phyloP scores from a whole-genome alignment of 208 protist species.

The Strigomonas galati region DNA sequence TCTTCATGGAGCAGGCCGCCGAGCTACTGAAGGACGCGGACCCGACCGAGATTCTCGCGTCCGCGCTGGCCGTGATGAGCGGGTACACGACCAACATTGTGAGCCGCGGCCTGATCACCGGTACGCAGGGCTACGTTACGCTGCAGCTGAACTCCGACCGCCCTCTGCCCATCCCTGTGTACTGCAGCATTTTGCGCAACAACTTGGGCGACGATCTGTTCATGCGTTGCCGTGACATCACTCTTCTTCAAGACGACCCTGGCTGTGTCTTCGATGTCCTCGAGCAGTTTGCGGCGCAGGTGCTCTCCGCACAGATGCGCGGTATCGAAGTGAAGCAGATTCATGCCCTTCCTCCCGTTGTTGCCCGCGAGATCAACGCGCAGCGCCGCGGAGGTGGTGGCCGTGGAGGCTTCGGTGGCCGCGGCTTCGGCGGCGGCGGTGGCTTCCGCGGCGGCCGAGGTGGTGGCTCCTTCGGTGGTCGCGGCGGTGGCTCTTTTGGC shows the following conservation, averaged over 20 bases:
- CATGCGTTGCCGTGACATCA: constrained; percentile 79
- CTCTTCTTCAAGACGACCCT: constrained; percentile 78
- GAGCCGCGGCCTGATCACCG: constrained; percentile 77
- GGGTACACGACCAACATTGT: constrained; percentile 89
- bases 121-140: constrained; percentile 66
- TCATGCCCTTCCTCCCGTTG: constrained; percentile 77
- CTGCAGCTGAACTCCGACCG: constrained; percentile 72
- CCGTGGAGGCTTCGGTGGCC: constrained; percentile 20
- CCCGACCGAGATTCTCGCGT: constrained; percentile 80
- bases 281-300: constrained; percentile 55
- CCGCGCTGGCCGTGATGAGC: constrained; percentile 89
- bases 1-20: constrained; percentile 85
- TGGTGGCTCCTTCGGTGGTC: constrained; percentile 21
- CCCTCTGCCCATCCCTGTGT: constrained; percentile 71
- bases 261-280: constrained; percentile 89
- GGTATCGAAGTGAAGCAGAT: constrained; percentile 70
- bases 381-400: constrained; percentile 35
- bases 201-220: constrained; percentile 80
- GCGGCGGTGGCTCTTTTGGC: constrained; percentile 18
- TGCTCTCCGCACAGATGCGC: constrained; percentile 55
- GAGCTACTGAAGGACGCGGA: constrained; percentile 88
- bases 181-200: constrained; percentile 87
- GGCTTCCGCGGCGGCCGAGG: constrained; percentile 20
- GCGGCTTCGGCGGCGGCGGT: constrained; percentile 19
- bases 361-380: constrained; percentile 71